phyloP scores from a whole-genome alignment of 2,329 filamentous ascomycete species.

The Arachnomyces sp. region DNA sequence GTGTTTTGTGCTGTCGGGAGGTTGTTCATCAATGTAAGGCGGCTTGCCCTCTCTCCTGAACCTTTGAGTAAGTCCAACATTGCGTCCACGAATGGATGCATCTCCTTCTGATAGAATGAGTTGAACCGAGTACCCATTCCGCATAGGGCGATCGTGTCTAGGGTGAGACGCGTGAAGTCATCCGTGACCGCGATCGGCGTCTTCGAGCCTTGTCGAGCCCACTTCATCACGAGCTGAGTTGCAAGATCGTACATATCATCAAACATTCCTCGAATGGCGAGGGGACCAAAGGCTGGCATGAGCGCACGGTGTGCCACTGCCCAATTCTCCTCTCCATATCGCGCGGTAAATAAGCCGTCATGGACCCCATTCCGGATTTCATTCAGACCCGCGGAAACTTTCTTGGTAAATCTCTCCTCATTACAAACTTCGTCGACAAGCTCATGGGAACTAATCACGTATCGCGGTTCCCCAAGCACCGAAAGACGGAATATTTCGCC shows the following conservation, averaged over 20 bases:
- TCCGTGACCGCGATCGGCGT: constrained; percentile 54
- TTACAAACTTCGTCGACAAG: too few species aligned
- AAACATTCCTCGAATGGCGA: constrained; percentile 39
- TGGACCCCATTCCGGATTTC: too few species aligned
- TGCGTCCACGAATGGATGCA: constrained; percentile 63
- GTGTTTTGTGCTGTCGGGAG: too few species aligned
- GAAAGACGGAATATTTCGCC: too few species aligned
- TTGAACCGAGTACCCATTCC: constrained; percentile 69
- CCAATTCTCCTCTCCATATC: constrained; percentile 50
- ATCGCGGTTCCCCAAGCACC: too few species aligned
- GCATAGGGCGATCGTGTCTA: constrained; percentile 66
- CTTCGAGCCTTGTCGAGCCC: constrained; percentile 45
- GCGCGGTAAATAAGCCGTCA: constrained; percentile 61
- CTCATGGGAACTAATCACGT: too few species aligned
- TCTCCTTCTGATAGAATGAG: constrained; percentile 60
- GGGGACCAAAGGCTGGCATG: constrained; percentile 42
- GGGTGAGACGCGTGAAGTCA: constrained; percentile 64
- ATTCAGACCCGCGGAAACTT: too few species aligned
- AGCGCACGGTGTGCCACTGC: constrained; percentile 50
- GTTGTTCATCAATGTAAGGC: too few species aligned
- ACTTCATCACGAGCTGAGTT: constrained; percentile 34
- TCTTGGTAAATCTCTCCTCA: too few species aligned
- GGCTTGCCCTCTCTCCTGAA: constrained; percentile 44
- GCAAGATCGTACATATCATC: constrained; percentile 36
- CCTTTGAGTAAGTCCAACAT: constrained; percentile 60